These are phyloP conservation scores for Aurinia saxatilis DNA, from an alignment of 345 rosid genomes.

Conservation along the genomic window DNA sequence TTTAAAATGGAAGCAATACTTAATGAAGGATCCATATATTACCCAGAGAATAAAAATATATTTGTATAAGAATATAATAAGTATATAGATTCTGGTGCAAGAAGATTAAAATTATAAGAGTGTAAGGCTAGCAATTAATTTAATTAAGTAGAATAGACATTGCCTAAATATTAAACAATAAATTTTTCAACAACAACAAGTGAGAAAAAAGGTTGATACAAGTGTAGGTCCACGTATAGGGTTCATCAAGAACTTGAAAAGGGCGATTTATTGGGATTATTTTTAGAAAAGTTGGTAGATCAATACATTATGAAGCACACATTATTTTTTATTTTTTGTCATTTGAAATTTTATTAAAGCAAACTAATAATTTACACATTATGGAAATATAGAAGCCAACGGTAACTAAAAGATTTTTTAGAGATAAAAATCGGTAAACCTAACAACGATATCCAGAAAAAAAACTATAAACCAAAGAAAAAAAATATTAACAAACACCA, in stretches of 20 bases:
- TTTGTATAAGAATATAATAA: constrained; percentile 8
- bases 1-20: background rate
- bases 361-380: no score
- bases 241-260: constrained; percentile 8
- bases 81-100: constrained; percentile 13
- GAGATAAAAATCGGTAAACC: no score
- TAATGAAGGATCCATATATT: constrained; percentile 13
- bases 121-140: constrained; percentile 1
- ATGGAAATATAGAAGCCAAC: no score
- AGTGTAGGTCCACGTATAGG: constrained; percentile 13
- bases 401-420: no score
- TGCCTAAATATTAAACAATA: constrained; percentile 14
- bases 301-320: background rate
- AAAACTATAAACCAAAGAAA: no score
- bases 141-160: background rate
- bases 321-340: no score
- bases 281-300: constrained; percentile 17
- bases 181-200: background rate
- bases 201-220: background rate
- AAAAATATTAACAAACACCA: no score
- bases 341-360: no score
- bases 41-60: constrained; percentile 23
- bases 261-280: constrained; percentile 18
- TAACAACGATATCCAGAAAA: no score
- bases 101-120: background rate